Percentiles rank a stretch among this genome's conserved stretches.
Evolutionary conservation across 805 yeast genomes (phyloP).

Genomic region (Candida khao-thaluensis): DNA sequence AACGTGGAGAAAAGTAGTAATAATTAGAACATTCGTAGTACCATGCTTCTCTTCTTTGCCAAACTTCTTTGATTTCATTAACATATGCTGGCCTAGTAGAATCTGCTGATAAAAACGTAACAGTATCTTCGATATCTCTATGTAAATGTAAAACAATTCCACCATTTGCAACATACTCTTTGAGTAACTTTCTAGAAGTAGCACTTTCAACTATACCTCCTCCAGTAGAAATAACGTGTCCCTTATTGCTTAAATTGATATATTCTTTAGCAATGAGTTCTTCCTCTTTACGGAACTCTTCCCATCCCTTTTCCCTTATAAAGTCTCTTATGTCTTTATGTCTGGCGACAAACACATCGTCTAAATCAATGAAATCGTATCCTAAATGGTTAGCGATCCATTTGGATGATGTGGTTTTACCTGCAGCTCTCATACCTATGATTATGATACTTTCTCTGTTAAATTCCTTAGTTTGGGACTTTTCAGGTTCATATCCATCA

Average conservation of each 20-base stretch:
- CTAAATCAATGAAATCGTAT: conserved; percentile 72
- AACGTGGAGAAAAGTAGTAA: conserved; percentile 74
- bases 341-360: conserved; percentile 61
- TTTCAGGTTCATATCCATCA: conserved; percentile 65
- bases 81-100: conserved; percentile 84
- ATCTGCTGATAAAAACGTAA: conserved; percentile 71
- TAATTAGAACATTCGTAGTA: conserved; percentile 79
- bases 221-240: conserved; percentile 85
- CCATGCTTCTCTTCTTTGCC: conserved; percentile 78
- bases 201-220: conserved; percentile 90
- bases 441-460: conserved; percentile 63
- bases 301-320: conserved; percentile 78
- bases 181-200: conserved; percentile 62
- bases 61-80: conserved; percentile 77
- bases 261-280: conserved; percentile 51
- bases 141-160: conserved; percentile 90
- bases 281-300: conserved; percentile 74
- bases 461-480: conserved; percentile 15
- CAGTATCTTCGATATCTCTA: conserved; percentile 79
- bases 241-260: conserved; percentile 38
- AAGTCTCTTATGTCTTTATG: conserved; percentile 56
- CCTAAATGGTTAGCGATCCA: conserved; percentile 75
- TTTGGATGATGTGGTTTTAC: conserved; percentile 81
- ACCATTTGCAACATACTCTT: conserved; percentile 50
- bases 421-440: conserved; percentile 98